phyloP scores from a whole-genome alignment of 2,329 filamentous ascomycete genomes.

The Dendrostoma leiphaemia region DNA sequence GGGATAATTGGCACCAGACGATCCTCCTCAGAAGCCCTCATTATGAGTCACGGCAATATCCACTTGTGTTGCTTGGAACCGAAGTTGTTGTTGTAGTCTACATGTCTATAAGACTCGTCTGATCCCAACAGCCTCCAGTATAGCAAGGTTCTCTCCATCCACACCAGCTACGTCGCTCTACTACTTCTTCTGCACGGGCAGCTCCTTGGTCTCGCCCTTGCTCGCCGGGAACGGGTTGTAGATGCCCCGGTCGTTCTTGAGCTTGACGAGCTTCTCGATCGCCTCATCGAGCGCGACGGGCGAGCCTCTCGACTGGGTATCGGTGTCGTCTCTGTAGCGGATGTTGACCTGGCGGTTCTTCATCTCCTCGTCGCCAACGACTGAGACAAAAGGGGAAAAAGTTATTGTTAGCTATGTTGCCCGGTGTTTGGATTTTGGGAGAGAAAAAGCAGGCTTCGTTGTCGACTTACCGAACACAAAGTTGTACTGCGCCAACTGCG shows the following conservation, averaged over 20 bases:
- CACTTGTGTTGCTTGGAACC: too few relatives aligned
- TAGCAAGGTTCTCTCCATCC: background rate
- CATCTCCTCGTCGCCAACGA: slow-evolving; percentile 62
- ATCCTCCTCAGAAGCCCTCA: too few relatives aligned
- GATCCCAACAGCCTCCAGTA: background rate
- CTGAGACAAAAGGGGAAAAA: slow-evolving; percentile 30
- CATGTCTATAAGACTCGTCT: background rate
- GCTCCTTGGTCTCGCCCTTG: slow-evolving; percentile 20
- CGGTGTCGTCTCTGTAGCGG: slow-evolving; percentile 62
- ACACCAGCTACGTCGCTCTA: background rate
- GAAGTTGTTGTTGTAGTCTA: too few relatives aligned
- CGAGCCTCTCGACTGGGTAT: slow-evolving; percentile 59
- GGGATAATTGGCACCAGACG: too few relatives aligned
- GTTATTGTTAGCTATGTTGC: background rate
- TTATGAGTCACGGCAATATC: too few relatives aligned
- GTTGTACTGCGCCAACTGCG: slow-evolving; percentile 79
- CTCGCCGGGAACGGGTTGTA: slow-evolving; percentile 35
- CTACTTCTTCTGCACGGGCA: slow-evolving; percentile 20
- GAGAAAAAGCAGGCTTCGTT: background rate
- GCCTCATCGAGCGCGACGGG: slow-evolving; percentile 56
- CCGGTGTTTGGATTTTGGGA: background rate
- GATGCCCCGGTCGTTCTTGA: slow-evolving; percentile 45
- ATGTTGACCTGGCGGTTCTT: slow-evolving; percentile 61
- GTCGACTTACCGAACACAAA: slow-evolving; percentile 71
- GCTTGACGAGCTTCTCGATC: slow-evolving; percentile 50